Base-by-base conservation (phyloP, 768 basidiomycete genomes). In the Amanita thiersii region DNA sequence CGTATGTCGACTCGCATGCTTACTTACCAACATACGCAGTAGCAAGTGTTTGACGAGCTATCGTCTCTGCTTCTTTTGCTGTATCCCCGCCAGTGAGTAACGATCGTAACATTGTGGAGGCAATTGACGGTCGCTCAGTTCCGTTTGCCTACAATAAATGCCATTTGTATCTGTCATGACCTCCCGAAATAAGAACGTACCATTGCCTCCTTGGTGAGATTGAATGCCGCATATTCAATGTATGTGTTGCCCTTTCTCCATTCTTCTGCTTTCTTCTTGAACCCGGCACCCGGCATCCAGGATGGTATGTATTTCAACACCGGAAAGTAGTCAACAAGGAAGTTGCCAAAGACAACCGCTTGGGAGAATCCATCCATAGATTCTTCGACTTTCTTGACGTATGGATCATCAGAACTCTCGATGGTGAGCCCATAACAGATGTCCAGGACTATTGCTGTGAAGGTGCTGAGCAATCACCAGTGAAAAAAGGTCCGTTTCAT, bases 261-360 rank as follows among this genome's bases (percentile, higher is more conserved):
- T n/a, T 46, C 37, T 12, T 56, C 49, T 2, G 66, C 70, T 35
- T 51, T 55, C 35, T 51, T 59, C 46, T 66, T 51, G 46, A 69
- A 72, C 5, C 56, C 55, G 4, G 64, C 62, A 1, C 69, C 70
- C 10, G 69, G 69, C 1, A 69, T 12, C 55, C 55, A 56, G 11
- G 39, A 35, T 5, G 55, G 55, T 12, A 55, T 28, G 29, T 51
- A 52, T 40, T 51, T 51, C 15, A 56, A 33, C 42, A 26, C 34
- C 11, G 12, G 38, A 29, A 31, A 17, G 19, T 30, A 20, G 24
- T 51, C 47, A 23, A 44, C 32, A 14, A 48, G 23, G 33, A 36
- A 36, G 4, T 9, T 15, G 15, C 41, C 41, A 20, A 26, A 34
- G 11, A 43, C 17, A n/a, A 11, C 33, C 17, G 15, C 41, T 36